These are phyloP conservation scores for Fomitopsis pinicola DNA, from an alignment of 1,284 basidiomycete species.

Conservation along the genomic window DNA sequence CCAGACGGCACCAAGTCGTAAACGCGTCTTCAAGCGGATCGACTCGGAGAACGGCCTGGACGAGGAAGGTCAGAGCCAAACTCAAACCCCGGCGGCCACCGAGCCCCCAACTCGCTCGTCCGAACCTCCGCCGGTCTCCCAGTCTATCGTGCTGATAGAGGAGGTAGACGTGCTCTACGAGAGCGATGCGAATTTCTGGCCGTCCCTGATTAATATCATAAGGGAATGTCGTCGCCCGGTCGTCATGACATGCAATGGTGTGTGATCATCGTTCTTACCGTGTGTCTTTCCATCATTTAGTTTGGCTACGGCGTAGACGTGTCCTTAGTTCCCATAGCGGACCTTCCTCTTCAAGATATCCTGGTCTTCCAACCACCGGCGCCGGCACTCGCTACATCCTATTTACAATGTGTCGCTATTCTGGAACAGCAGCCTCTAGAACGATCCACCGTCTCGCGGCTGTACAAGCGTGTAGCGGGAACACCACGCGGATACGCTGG, in stretches of 20 bases:
- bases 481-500: too few relatives aligned
- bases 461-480: not conserved
- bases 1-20: not conserved
- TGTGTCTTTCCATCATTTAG: conserved; percentile 12
- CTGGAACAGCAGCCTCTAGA: conserved; percentile 4
- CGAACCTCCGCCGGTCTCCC: conserved; percentile 38
- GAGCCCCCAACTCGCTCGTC: not conserved
- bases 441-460: conserved; percentile 1
- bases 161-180: conserved; percentile 94
- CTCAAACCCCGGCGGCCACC: not conserved
- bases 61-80: not conserved
- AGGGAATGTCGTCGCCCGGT: conserved; percentile 81
- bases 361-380: conserved; percentile 66
- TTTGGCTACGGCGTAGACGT: conserved; percentile 47
- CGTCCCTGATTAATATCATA: conserved; percentile 76
- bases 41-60: conserved; percentile 14
- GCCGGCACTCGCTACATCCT: conserved; percentile 57
- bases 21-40: conserved; percentile 12
- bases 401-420: conserved; percentile 44
- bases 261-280: conserved; percentile 23
- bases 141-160: conserved; percentile 93
- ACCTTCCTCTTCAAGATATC: conserved; percentile 76
- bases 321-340: conserved; percentile 61
- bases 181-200: conserved; percentile 92
- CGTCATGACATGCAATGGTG: conserved; percentile 91